These are phyloP conservation scores for Adansonia madagascariensis DNA, from an alignment of 441 rosid genomes.

Conservation along the genomic window DNA sequence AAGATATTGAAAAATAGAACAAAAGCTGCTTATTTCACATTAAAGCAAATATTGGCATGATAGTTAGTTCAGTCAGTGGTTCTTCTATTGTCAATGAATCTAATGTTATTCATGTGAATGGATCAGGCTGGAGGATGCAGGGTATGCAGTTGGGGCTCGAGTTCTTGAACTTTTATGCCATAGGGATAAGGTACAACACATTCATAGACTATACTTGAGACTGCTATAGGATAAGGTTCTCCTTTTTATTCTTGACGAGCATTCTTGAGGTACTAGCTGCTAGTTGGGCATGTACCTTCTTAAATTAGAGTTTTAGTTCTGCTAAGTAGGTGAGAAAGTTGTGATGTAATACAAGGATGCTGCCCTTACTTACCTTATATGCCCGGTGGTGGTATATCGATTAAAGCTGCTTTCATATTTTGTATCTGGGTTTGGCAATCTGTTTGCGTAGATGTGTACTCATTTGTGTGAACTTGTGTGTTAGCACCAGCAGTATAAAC, in stretches of 20 bases:
- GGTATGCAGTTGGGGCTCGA: slow-evolving; percentile 88
- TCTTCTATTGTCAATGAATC: slow-evolving; percentile 6
- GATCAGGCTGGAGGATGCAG: slow-evolving; percentile 91
- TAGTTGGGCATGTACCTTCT: not conserved
- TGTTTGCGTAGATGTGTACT: not conserved
- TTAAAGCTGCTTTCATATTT: slow-evolving; percentile 4
- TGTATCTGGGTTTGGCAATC: slow-evolving; percentile 11
- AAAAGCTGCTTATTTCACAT: not conserved
- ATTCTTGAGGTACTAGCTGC: not conserved
- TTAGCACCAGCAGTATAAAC: not conserved
- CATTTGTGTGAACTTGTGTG: not conserved
- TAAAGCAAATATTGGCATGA: not conserved
- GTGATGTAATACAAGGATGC: slow-evolving; percentile 11
- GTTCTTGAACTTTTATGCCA: slow-evolving; percentile 94
- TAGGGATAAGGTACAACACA: slow-evolving; percentile 67
- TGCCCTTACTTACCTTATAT: not conserved
- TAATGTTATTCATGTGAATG: slow-evolving; percentile 28
- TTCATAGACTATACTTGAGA: slow-evolving; percentile 11
- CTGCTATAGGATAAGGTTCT: not conserved
- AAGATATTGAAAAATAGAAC: not conserved
- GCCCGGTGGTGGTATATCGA: not conserved
- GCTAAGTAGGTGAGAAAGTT: not conserved
- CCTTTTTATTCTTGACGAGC: not conserved
- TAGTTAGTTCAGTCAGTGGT: slow-evolving; percentile 11
- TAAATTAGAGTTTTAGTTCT: not conserved